A percentile compares a stretch with the other conserved stretches of the same genome.
These are phyloP conservation scores for Blastobotrys capitulatus DNA, from an alignment of 1,139 yeast genomes.

Conservation along the genomic window DNA sequence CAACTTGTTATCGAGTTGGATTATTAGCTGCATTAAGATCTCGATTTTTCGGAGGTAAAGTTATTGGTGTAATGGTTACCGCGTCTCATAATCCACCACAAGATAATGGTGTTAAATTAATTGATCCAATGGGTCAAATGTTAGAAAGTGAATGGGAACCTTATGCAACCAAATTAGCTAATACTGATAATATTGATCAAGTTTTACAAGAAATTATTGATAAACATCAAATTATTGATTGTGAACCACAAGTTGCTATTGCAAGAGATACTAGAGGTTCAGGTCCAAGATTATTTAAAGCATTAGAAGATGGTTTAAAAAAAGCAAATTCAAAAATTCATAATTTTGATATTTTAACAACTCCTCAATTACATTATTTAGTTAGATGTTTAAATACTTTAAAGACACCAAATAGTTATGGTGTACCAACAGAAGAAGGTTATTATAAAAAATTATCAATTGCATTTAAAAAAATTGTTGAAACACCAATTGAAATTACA, in stretches of 20 bases:
- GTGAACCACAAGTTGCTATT: slow-evolving; percentile 43
- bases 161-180: slow-evolving; percentile 76
- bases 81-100: slow-evolving; percentile 96
- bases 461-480: slow-evolving; percentile 41
- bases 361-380: slow-evolving; percentile 91
- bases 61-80: slow-evolving; percentile 83
- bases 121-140: slow-evolving; percentile 92
- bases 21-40: slow-evolving; percentile 79
- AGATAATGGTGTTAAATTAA: slow-evolving; percentile 94
- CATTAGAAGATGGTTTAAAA: slow-evolving; percentile 65
- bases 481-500: slow-evolving; percentile 39
- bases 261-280: slow-evolving; percentile 59
- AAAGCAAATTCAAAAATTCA: slow-evolving; percentile 41
- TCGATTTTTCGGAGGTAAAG: slow-evolving; percentile 56
- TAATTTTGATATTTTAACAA: slow-evolving; percentile 72
- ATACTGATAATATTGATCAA: slow-evolving; percentile 39
- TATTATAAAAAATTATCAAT: slow-evolving; percentile 61
- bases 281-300: slow-evolving; percentile 57
- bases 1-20: slow-evolving; percentile 82
- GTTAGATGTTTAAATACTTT: slow-evolving; percentile 66
- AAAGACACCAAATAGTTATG: slow-evolving; percentile 43
- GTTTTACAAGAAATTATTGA: slow-evolving; percentile 31
- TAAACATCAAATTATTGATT: slow-evolving; percentile 37
- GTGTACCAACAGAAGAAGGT: slow-evolving; percentile 59
- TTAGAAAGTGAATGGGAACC: slow-evolving; percentile 79